Base-by-base conservation (phyloP, 345 rosid species). In the Heritiera littoralis region DNA sequence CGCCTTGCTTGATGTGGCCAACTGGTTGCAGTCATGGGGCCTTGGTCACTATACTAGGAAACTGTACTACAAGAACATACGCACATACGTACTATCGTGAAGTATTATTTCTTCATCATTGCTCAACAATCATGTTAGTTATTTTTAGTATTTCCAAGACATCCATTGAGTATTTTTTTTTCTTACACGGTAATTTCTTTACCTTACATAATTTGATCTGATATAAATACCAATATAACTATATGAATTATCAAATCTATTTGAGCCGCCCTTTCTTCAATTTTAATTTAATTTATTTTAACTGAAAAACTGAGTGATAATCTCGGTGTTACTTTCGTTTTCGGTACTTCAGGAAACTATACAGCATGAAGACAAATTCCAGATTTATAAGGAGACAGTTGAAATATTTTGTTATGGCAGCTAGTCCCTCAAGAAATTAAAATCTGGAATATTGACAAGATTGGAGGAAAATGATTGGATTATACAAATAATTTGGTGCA, bases 341-440 rank as follows among this genome's bases (percentile, higher is more conserved):
- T 65, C 23, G 15, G 48, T 35, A 64, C 45, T 28, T 65, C 1
- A 64, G 69, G 35, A 65, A 65, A 65, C 38, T 35, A 65, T 38
- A 65, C n/a, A 18, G 69, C 43, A 38, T 46, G 74, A 48, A 69
- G 56, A 69, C 56, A 69, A 69, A 48, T 23, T 69, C 4, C 6
- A 13, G 74, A 69, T 46, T n/a, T 69, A 23, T 17, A 46, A 23
- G 74, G 74, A 12, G 74, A 69, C n/a, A 48, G 15, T 45, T 20
- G 38, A 68, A 10, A 68, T 70, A 23, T 70, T 70, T 48, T 23
- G 20, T 11, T 17, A 49, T 30, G 75, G 59, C 18, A 71, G 75
- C 59, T 71, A 71, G 59, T 49, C 40, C 7, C 10, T 12, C 32
- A 60, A 28, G 2, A 56, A 60, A 60, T 10, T 9, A 49, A 71